A percentile compares a stretch with the other conserved stretches of the same genome.
Evolutionary conservation across 345 rosid genomes (phyloP).

Genomic region (Hibiscus trionum): DNA sequence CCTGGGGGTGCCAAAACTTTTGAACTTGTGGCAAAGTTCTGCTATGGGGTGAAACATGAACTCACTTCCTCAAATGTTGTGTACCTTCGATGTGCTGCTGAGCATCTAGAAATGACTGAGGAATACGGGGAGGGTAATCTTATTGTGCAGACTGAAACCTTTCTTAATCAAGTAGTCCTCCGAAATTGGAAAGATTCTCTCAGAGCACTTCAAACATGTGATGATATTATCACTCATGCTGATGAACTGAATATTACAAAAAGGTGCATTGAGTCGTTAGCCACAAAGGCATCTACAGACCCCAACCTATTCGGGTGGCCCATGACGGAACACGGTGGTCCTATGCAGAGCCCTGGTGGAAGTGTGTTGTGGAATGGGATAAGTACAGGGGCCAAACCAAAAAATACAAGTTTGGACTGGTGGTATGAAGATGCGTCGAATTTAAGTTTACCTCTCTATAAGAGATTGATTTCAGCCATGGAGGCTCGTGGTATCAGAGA

Average conservation of each 20-base stretch:
- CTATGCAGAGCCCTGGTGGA: constrained; percentile 97
- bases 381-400: constrained; percentile 88
- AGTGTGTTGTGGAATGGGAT: constrained; percentile 97
- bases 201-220: constrained; percentile 75
- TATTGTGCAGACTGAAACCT: constrained; percentile 64
- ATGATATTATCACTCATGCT: constrained; percentile 55
- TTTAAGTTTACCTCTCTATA: constrained; percentile 69
- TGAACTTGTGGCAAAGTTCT: constrained; percentile 94
- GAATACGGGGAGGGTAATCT: constrained; percentile 95
- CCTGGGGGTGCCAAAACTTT: constrained; percentile 94
- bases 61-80: constrained; percentile 88
- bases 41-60: constrained; percentile 97
- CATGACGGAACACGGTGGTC: constrained; percentile 80
- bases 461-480: constrained; percentile 65
- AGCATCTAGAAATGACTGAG: constrained; percentile 88
- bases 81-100: constrained; percentile 79
- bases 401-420: constrained; percentile 75
- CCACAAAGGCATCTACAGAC: constrained; percentile 70
- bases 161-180: constrained; percentile 79
- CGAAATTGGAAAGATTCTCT: constrained; percentile 89
- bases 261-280: constrained; percentile 75
- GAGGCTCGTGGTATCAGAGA: constrained; percentile 72
- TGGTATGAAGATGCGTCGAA: constrained; percentile 91
- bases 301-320: constrained; percentile 98
- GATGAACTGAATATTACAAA: constrained; percentile 69